Base-by-base conservation (phyloP, 176 grass and related monocot genomes). In the Rhynchospora tenuis region DNA sequence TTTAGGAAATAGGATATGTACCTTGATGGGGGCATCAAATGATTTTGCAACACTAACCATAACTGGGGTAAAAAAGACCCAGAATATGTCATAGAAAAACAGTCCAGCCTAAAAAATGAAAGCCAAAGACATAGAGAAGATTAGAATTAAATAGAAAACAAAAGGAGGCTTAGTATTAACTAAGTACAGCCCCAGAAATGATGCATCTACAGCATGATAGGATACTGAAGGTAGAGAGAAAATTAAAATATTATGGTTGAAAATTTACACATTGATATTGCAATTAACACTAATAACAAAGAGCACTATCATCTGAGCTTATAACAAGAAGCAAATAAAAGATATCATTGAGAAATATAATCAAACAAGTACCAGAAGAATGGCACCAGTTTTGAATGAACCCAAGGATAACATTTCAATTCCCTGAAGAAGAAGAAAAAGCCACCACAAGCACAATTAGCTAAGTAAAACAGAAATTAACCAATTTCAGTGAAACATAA, bases 31-130 rank as follows among this genome's bases (percentile, higher is more conserved):
- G 78, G 95, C 95, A 90, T 98, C 92, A 91, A 98, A 98, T 51
- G 95, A 98, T 91, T 94, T 98, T 74, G 95, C 95, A 86, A 94
- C 95, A 83, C 92, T 98, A 86, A 93, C 90, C 92, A 98, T 98
- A 62, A 98, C 95, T 11, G 95, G 92, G 57, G 95, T 98, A 85
- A 98, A 98, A 71, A 98, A 98, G 12, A 98, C 95, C 95, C 95
- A 98, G 84, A 98, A 98, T 61, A 98, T 91, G 72, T 98, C 95
- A 86, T 98, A 98, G 58, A 98, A 83, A 86, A 98, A 98, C 60
- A 94, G 80, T 81, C 92, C 89, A 86, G 79, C 89, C 92, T 95
- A 84, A 46, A 63, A 59, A 85, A 82, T 55, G 20, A 70, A 81
- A 82, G 19, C 3, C 67, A 62, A 17, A 88, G 10, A 62, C 24